Evolutionary conservation across 768 basidiomycete genomes (phyloP), one percentile per base, ranked within the genome.

Genomic region (Xanthoconium stramineum): DNA sequence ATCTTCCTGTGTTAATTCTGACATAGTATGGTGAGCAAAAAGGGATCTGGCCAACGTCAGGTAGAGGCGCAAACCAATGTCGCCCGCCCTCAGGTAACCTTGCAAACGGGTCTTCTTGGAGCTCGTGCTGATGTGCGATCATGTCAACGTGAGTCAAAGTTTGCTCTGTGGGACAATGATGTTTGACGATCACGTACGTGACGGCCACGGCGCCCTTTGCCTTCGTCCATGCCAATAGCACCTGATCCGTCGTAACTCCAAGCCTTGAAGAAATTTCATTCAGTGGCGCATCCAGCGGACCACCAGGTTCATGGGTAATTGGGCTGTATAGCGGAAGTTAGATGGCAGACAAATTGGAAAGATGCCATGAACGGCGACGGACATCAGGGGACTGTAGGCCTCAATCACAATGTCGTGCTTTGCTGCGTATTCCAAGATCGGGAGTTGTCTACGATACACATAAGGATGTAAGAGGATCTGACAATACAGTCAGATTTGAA

Each of bases 401-500:
- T 91, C 89, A 42, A 83, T 82, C 24, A 83, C 76, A 48, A 92
- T 88, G 15, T 76, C 78, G 53, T 90, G 74, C 60, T 76, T 68
- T 15, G 76, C 73, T 43, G 81, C 79, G 62, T 76, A 89, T 36
- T 82, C 82, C 29, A 91, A 71, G 32, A 86, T 73, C 0, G 82
- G 76, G 2, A 74, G 24, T 60, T 84, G 83, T 29, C 74, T 61
- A 4, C 72, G 69, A 61, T 81, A 80, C 39, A 86, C 83, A 69
- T 91, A 91, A 5, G 88, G 88, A 61, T 90, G 86, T 12, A 90
- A 71, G 14, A 75, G 72, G 59, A 89, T 88, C 85, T 88, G 52
- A 42, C 32, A 38, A 35, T 35, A 37, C 6, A 3, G 13, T 37
- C 13, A 14, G 36, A 37, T 37, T 14, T 15, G 15, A 13, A 37